A percentile compares a stretch with the other conserved stretches of the same genome.
These are phyloP conservation scores for Pseudocercospora crystallina DNA, from an alignment of 2,329 filamentous ascomycete species.

Conservation along the genomic window DNA sequence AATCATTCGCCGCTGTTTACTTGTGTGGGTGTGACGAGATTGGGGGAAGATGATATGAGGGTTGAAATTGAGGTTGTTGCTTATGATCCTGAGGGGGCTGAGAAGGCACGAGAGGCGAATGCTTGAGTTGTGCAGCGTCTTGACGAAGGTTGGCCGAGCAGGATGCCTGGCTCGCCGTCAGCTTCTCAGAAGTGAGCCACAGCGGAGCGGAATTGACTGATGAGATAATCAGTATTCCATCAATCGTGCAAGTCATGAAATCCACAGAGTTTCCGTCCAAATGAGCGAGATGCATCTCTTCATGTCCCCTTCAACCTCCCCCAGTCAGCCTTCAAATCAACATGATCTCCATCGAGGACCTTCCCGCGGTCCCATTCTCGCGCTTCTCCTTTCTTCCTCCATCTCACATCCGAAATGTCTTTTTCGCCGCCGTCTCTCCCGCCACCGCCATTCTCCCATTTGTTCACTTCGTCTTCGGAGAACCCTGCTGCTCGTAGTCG, in stretches of 20 bases:
- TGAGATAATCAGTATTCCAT: no score
- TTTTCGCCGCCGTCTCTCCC: conserved; percentile 60
- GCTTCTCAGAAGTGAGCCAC: no score
- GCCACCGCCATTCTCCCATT: conserved; percentile 63
- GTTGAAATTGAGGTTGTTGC: conserved; percentile 58
- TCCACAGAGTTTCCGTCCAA: not conserved
- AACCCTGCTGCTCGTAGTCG: conserved; percentile 73
- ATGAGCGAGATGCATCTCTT: not conserved
- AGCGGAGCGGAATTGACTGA: no score
- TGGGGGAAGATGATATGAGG: conserved; percentile 54
- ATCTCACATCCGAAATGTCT: conserved; percentile 50
- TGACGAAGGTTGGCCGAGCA: no score
- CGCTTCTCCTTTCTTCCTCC: conserved; percentile 48
- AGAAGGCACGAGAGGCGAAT: no score
- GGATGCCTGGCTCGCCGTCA: no score
- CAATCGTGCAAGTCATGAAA: no score
- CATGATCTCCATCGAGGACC: conserved; percentile 55
- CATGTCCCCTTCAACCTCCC: conserved; percentile 26
- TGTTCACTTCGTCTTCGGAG: conserved; percentile 66
- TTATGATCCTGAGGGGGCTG: conserved; percentile 13
- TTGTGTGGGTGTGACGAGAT: conserved; percentile 49
- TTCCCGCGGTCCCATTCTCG: conserved; percentile 70
- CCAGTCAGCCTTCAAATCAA: conserved; percentile 54
- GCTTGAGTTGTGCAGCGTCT: no score
- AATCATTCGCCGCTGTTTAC: conserved; percentile 57